Conservation (phyloP, 805 yeast genomes). For the Yamadazyma paraphyllophila region DNA sequence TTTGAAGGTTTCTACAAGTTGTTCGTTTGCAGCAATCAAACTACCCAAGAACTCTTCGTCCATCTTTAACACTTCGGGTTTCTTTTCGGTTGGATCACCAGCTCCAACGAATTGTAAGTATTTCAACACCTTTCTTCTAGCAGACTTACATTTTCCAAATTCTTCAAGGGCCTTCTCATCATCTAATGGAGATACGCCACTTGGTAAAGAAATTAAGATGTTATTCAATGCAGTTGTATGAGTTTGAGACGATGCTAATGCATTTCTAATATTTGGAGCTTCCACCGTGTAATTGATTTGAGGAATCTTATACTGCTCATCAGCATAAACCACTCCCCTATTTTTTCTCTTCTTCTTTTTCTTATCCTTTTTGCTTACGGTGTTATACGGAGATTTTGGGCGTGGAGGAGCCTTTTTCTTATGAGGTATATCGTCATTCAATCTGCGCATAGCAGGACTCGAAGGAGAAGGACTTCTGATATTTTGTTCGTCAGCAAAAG, state of each 20-base stretch:
- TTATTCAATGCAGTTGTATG: conserved; percentile 70
- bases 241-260: conserved; percentile 74
- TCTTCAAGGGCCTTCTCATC: conserved; percentile 57
- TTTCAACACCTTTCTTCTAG: conserved; percentile 74
- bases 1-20: conserved; percentile 71
- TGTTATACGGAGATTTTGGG: conserved; percentile 19
- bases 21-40: conserved; percentile 86
- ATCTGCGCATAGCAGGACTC: conserved; percentile 13
- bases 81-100: conserved; percentile 32
- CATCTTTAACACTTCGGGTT: conserved; percentile 25
- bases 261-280: conserved; percentile 63
- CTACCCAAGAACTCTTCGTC: conserved; percentile 88
- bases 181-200: conserved; percentile 61
- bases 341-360: conserved; percentile 16
- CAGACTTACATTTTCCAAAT: conserved; percentile 71
- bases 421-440: not conserved
- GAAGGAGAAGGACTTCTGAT: conserved; percentile 15
- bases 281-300: conserved; percentile 67
- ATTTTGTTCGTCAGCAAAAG: conserved; percentile 8
- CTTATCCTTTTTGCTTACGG: conserved; percentile 15
- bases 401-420: conserved; percentile 21
- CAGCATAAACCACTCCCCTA: conserved; percentile 31
- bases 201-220: conserved; percentile 30
- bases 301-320: conserved; percentile 60
- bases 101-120: conserved; percentile 79